A percentile compares a stretch with the other conserved stretches of the same genome.
Evolutionary conservation across 345 rosid species (phyloP).

Genomic region (Viola odorata): DNA sequence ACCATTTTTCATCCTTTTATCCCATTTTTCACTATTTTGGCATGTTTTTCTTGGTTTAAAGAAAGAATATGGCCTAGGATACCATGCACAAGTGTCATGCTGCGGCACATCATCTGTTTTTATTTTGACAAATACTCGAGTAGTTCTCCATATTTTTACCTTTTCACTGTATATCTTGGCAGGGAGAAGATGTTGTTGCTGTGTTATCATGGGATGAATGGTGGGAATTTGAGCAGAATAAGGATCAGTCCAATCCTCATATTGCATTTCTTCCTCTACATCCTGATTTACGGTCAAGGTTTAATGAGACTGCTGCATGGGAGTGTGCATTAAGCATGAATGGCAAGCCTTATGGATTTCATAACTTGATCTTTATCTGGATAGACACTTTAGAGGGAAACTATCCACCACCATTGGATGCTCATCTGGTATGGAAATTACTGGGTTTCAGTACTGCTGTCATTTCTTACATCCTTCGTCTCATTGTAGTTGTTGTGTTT

Average conservation of each 20-base stretch:
- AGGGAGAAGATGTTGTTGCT: conserved; percentile 91
- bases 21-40: too few relatives aligned
- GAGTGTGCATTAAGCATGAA: conserved; percentile 88
- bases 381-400: conserved; percentile 78
- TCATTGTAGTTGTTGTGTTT: neutral
- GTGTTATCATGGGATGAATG: conserved; percentile 94
- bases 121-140: too few relatives aligned
- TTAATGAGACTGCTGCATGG: conserved; percentile 95
- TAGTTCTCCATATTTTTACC: neutral
- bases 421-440: conserved; percentile 61
- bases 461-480: too few relatives aligned
- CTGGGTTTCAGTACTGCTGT: too few relatives aligned
- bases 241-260: conserved; percentile 88
- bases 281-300: conserved; percentile 77
- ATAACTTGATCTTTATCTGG: conserved; percentile 99
- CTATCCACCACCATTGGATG: conserved; percentile 95
- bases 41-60: too few relatives aligned
- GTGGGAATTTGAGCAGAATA: conserved; percentile 96
- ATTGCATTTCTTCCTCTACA: conserved; percentile 88
- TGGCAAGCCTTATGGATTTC: conserved; percentile 90
- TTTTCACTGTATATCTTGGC: neutral
- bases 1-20: too few relatives aligned
- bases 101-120: too few relatives aligned
- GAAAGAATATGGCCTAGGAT: too few relatives aligned
- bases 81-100: too few relatives aligned